Conservation (phyloP, 768 basidiomycete species). For the Tricholomella constricta region DNA sequence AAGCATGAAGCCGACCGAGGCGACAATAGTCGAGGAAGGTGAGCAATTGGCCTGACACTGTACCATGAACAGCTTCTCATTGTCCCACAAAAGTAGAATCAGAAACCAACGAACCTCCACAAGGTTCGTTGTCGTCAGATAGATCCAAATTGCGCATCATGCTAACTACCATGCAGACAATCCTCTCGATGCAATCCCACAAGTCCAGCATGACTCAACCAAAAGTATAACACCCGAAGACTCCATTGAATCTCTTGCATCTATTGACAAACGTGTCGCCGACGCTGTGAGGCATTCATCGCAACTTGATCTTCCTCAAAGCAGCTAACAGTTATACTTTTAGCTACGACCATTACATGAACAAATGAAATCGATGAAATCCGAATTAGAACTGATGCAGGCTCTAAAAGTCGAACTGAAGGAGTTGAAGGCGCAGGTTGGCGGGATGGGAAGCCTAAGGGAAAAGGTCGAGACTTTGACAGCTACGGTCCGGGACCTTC, state of each 20-base stretch:
- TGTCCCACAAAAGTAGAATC: constrained; percentile 20
- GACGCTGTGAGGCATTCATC: constrained; percentile 31
- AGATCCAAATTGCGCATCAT: neutral
- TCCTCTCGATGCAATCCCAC: neutral
- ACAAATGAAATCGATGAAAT: constrained; percentile 48
- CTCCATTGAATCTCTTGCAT: constrained; percentile 20
- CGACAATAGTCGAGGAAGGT: constrained; percentile 63
- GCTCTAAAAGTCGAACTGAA: constrained; percentile 33
- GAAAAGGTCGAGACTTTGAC: constrained; percentile 37
- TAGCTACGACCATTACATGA: constrained; percentile 55
- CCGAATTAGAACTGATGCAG: constrained; percentile 42
- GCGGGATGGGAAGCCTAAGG: constrained; percentile 35
- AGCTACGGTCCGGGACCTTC: constrained; percentile 31
- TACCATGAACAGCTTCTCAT: neutral
- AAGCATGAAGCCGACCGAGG: constrained; percentile 51
- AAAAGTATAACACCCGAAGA: constrained; percentile 6
- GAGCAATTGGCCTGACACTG: constrained; percentile 9
- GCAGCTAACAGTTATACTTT: neutral
- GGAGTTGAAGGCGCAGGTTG: constrained; percentile 35
- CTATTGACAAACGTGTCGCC: constrained; percentile 31
- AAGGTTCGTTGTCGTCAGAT: constrained; percentile 7
- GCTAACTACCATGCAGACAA: neutral
- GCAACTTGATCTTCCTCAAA: neutral
- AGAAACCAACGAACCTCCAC: neutral
- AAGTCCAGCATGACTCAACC: neutral